phyloP scores from a whole-genome alignment of 179 eudicot species.

The Silene vulgaris region DNA sequence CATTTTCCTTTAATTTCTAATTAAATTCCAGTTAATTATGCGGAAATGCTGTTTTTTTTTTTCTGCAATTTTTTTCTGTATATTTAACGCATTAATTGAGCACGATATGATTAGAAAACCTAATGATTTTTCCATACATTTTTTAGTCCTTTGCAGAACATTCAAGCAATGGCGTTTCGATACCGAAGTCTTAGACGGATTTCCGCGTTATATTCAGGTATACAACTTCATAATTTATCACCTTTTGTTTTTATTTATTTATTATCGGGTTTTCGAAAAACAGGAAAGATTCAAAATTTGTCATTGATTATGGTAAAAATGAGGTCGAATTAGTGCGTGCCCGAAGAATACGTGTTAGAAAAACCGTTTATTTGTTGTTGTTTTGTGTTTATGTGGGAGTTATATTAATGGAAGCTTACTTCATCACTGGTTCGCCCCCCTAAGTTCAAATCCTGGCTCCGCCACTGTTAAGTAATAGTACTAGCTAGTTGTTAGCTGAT shows the following conservation, averaged over 20 bases:
- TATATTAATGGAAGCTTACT: too few relatives aligned
- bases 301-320: too few relatives aligned
- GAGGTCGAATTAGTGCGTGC: too few relatives aligned
- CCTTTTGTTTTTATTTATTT: background rate
- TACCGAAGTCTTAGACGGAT: constrained; percentile 28
- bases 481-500: background rate
- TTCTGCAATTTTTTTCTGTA: too few relatives aligned
- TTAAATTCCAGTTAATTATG: too few relatives aligned
- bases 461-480: background rate
- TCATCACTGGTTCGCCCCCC: too few relatives aligned
- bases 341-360: too few relatives aligned
- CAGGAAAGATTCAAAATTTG: too few relatives aligned
- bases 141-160: background rate
- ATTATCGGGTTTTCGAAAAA: background rate
- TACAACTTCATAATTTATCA: background rate
- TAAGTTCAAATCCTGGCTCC: too few relatives aligned
- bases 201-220: constrained; percentile 33
- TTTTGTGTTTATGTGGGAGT: background rate
- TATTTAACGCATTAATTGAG: too few relatives aligned
- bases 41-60: too few relatives aligned
- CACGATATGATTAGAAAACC: background rate
- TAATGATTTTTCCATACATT: background rate
- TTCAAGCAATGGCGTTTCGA: constrained; percentile 30
- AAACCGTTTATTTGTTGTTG: background rate
- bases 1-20: too few relatives aligned